phyloP scores from a whole-genome alignment of 23 red algal genomes.

The Pyropia haitanensis region DNA sequence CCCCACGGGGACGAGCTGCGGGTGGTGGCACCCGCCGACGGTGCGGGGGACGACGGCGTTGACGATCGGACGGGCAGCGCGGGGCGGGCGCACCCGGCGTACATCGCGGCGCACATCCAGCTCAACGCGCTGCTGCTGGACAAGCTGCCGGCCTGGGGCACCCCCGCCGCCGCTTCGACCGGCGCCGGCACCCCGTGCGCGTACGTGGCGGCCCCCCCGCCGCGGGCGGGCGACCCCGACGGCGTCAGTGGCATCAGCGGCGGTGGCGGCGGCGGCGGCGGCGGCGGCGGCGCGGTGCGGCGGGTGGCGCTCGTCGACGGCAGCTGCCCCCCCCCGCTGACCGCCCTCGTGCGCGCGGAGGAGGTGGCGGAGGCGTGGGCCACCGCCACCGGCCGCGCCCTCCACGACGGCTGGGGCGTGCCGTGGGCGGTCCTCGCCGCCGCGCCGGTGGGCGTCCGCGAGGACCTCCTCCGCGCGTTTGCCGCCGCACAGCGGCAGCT shows the following conservation, averaged over 20 bases:
- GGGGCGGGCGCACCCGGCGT: too few relatives aligned
- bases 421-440: slow-evolving; percentile 12
- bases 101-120: not conserved
- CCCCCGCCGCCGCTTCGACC: not conserved
- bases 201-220: not conserved
- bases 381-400: slow-evolving; percentile 4
- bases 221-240: not conserved
- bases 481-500: not conserved
- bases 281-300: not conserved
- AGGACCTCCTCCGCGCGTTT: slow-evolving; percentile 5
- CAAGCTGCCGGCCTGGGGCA: not conserved
- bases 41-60: slow-evolving; percentile 4
- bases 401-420: slow-evolving; percentile 31
- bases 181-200: not conserved
- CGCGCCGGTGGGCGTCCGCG: slow-evolving; percentile 3
- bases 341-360: not conserved
- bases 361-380: not conserved
- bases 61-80: too few relatives aligned
- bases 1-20: slow-evolving; percentile 4
- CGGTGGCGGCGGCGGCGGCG: not conserved
- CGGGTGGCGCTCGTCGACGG: not conserved
- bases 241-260: not conserved
- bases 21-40: not conserved
- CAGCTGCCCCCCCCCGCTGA: not conserved
- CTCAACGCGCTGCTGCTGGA: slow-evolving; percentile 6